Evolutionary conservation across 2,329 filamentous ascomycete genomes (phyloP).

Genomic region (Madurella fahalii): DNA sequence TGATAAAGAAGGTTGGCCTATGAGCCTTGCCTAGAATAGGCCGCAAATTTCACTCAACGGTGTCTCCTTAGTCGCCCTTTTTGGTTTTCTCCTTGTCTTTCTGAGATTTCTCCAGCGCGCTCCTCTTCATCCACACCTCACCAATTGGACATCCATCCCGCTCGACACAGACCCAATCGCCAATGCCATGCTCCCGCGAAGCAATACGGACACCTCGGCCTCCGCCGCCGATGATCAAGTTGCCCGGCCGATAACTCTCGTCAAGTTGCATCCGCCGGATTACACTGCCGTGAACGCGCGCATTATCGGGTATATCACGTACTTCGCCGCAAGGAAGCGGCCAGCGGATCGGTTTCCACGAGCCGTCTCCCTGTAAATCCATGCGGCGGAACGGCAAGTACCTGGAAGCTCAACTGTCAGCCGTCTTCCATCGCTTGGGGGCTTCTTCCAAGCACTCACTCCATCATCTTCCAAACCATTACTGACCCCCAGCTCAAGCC

Average conservation of each 20-base stretch:
- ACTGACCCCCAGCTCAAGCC: slow-evolving; percentile 56
- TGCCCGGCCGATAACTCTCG: slow-evolving; percentile 66
- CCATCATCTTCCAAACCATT: slow-evolving; percentile 71
- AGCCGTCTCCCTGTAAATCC: slow-evolving; percentile 68
- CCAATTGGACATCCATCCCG: slow-evolving; percentile 64
- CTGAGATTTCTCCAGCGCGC: slow-evolving; percentile 11
- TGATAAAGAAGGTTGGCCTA: too few relatives aligned
- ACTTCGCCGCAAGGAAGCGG: slow-evolving; percentile 74
- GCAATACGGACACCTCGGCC: slow-evolving; percentile 64
- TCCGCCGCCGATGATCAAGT: slow-evolving; percentile 74
- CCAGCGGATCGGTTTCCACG: slow-evolving; percentile 78
- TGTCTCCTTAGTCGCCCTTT: not conserved
- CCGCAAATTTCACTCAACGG: too few relatives aligned
- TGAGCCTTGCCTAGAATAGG: too few relatives aligned
- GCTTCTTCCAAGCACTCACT: slow-evolving; percentile 33
- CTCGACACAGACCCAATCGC: slow-evolving; percentile 65
- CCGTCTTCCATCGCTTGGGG: not conserved
- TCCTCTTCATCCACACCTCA: slow-evolving; percentile 57
- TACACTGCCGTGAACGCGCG: slow-evolving; percentile 68
- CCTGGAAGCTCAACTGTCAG: not conserved
- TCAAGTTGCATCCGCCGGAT: slow-evolving; percentile 66
- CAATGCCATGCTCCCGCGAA: slow-evolving; percentile 59
- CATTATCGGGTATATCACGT: slow-evolving; percentile 68
- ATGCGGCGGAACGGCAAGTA: slow-evolving; percentile 77
- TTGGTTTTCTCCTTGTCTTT: not conserved